Evolutionary conservation across 2,329 filamentous ascomycete genomes (phyloP), one percentile per base, ranked within the genome.

Genomic region (Zalaria obscura): DNA sequence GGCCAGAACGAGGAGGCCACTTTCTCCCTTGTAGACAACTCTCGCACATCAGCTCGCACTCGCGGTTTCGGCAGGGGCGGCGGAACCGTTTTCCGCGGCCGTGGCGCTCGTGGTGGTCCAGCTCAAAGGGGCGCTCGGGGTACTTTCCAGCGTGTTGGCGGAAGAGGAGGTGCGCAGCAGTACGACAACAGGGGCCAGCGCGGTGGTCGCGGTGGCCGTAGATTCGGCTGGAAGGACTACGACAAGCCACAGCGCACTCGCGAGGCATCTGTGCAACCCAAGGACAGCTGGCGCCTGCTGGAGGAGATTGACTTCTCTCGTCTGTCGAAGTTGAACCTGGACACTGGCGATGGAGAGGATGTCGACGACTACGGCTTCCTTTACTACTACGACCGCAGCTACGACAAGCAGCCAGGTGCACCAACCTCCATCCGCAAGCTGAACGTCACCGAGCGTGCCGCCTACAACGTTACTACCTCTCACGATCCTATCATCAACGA

Each of bases 291-390:
- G 91, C 75, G 78, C 58, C 76, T 98, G 68, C 72, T 95, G 55
- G 91, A 98, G 69, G 91, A 98, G 73, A 95, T 98, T 62, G 91
- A 98, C 65, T 98, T 93, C 69, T 89, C 86, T 69, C 83, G 91
- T 52, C 76, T 98, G 52, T 74, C 77, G 53, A 98, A 98, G 75
- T 76, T 98, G 56, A 98, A 95, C 68, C 75, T 98, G 47, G 91
- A 96, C 55, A 80, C 87, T 10, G 85, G 89, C 52, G 86, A 93
- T 40, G 91, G 91, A 57, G 91, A 98, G 67, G 91, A 98, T 58
- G 67, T 98, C 47, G 89, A 94, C 53, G 80, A 77, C 64, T 96
- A 95, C 63, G 91, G 91, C 50, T 98, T 96, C 79, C 74, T 98
- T 42, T 89, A 96, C 78, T 86, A 91, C 75, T 98, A 98, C 67